Percentiles rank a stretch among this genome's conserved stretches.
Evolutionary conservation across 768 basidiomycete species (phyloP).

Genomic region (Lactarius sanguifluus): DNA sequence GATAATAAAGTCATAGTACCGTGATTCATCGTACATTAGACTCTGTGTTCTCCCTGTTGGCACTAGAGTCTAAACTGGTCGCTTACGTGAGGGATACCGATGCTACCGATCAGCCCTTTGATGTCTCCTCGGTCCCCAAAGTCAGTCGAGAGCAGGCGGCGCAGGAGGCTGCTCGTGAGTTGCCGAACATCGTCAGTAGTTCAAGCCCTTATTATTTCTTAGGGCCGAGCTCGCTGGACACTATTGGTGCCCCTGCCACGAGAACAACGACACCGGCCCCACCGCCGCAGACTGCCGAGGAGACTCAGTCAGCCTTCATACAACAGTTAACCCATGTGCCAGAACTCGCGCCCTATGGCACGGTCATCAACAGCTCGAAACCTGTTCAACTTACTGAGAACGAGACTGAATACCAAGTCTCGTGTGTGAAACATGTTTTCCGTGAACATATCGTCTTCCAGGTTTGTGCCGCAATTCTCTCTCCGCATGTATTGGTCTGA

Average conservation of each 20-base stretch:
- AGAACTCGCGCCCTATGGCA: slow-evolving; percentile 81
- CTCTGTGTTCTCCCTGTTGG: slow-evolving; percentile 88
- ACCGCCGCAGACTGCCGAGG: slow-evolving; percentile 78
- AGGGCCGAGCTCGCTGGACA: slow-evolving; percentile 88
- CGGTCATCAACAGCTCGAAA: slow-evolving; percentile 78
- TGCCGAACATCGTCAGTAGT: background rate
- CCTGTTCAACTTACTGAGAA: slow-evolving; percentile 87
- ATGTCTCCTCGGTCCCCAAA: slow-evolving; percentile 83
- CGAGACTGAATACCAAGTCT: slow-evolving; percentile 97
- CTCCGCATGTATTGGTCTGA: slow-evolving; percentile 20
- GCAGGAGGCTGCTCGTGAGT: slow-evolving; percentile 82
- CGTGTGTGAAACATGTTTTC: slow-evolving; percentile 96
- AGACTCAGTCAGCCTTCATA: slow-evolving; percentile 84
- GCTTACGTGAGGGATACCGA: slow-evolving; percentile 85
- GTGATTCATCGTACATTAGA: slow-evolving; percentile 48
- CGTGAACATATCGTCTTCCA: slow-evolving; percentile 96
- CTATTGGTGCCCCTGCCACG: slow-evolving; percentile 68
- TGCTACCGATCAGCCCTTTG: slow-evolving; percentile 74
- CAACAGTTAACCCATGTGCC: slow-evolving; percentile 85
- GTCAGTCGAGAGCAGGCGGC: slow-evolving; percentile 92
- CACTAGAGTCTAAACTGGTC: slow-evolving; percentile 89
- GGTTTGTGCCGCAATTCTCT: slow-evolving; percentile 45
- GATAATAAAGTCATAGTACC: background rate
- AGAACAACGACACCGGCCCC: slow-evolving; percentile 60
- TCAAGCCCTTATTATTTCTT: slow-evolving; percentile 1